phyloP scores from a whole-genome alignment of 2,329 filamentous ascomycete species.

The Colletotrichum tamarilloi region DNA sequence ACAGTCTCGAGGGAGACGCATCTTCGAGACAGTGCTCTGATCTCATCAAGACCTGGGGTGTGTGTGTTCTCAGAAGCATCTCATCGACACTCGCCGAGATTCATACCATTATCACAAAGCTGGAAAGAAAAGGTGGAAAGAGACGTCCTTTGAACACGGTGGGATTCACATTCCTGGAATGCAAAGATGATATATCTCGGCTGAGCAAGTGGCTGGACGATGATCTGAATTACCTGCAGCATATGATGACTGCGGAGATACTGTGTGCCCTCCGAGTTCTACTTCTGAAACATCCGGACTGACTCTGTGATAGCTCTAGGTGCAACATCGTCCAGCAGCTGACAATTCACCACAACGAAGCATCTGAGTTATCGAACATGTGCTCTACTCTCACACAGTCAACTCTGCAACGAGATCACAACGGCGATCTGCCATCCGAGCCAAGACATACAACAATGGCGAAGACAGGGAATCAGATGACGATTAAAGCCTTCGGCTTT shows the following conservation, averaged over 20 bases:
- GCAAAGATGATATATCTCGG: background rate
- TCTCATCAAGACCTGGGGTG: background rate
- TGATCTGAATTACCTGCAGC: conserved; percentile 11
- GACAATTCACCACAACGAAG: background rate
- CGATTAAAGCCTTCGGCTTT: background rate
- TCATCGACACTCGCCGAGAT: conserved; percentile 10
- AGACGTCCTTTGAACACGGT: background rate
- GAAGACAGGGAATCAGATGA: background rate
- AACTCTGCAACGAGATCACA: too few species aligned
- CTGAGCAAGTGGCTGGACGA: conserved; percentile 5
- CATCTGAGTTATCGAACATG: too few species aligned
- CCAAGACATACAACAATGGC: background rate
- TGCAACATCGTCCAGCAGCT: background rate
- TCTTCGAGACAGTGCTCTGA: background rate
- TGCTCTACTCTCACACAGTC: rapidly evolving
- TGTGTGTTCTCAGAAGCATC: background rate
- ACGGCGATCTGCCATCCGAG: background rate
- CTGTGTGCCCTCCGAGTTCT: background rate
- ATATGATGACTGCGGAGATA: conserved; percentile 4
- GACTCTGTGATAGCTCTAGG: background rate
- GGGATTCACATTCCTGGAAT: background rate
- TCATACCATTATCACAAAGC: background rate
- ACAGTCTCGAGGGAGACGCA: background rate
- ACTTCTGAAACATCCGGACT: background rate
- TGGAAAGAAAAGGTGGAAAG: background rate